Evolutionary conservation across 179 eudicot species (phyloP).

Genomic region (Spinacia oleracea): DNA sequence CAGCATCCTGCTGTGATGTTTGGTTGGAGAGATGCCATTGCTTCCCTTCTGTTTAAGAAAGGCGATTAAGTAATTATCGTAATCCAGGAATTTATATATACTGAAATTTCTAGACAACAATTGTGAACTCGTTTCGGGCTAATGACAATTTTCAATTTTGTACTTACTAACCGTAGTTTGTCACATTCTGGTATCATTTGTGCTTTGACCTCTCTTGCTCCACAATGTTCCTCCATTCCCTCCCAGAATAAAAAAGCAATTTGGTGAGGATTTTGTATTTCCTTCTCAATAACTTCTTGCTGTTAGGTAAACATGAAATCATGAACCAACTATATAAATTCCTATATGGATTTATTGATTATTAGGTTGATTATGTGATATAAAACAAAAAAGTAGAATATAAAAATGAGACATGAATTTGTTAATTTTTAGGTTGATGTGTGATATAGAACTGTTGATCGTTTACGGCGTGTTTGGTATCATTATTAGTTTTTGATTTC

Average conservation of each 20-base stretch:
- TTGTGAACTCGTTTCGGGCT: background rate
- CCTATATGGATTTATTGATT: too few species aligned
- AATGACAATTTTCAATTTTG: constrained; percentile 11
- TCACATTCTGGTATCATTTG: background rate
- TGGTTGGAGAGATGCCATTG: constrained; percentile 55
- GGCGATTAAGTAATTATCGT: constrained; percentile 7
- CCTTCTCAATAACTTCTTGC: background rate
- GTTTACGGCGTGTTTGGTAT: too few species aligned
- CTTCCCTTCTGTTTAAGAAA: constrained; percentile 50
- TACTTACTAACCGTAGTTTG: background rate
- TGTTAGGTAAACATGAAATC: background rate
- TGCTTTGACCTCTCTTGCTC: background rate
- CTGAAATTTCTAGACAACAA: background rate
- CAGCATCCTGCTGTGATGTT: constrained; percentile 36
- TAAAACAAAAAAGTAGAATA: too few species aligned
- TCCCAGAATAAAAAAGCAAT: background rate
- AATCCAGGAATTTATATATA: background rate
- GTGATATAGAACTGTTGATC: too few species aligned
- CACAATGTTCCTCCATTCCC: background rate
- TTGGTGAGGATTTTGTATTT: background rate
- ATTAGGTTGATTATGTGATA: too few species aligned
- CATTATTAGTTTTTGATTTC: too few species aligned
- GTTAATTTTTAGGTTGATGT: too few species aligned
- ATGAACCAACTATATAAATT: too few species aligned
- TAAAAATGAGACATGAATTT: too few species aligned